Base-by-base conservation (phyloP, 1,284 basidiomycete genomes). In the Inonotus hispidus region DNA sequence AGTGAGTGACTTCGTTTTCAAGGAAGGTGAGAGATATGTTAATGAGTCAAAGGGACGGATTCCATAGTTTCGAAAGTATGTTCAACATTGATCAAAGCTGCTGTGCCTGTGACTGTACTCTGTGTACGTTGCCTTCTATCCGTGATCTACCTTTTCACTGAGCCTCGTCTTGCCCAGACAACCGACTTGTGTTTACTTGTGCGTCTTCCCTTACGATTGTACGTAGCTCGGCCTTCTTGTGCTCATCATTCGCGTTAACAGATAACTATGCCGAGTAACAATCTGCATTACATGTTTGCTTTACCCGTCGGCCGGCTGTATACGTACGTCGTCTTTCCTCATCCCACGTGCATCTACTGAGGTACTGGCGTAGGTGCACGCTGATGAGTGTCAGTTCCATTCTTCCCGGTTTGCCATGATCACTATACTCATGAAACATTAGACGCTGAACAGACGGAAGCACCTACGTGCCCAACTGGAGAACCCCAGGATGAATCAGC, bases 241-340 rank as follows among this genome's bases (percentile, higher is more conserved):
- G 3, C 4, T 19, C 2, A 59, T 50, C 19, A 52, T 25, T 43
- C 14, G 2, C 19, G 23, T 53, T 1, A 1, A 13, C 23, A 49
- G 55, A 57, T 35, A 11, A 57, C 56, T 5, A 47, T 37, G n/a
- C 56, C 56, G 10, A 37, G 37, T 32, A 49, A 57, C 21, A 57
- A 57, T 37, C 29, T 57, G 8, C 56, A 57, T 21, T 57, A 45
- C 35, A 49, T 57, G 56, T 57, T 39, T 27, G 45, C 46, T 5
- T 23, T 57, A 45, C 56, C 56, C 4, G 56, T 57, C 16, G 56
- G 56, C 2, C 43, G 56, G 27, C 32, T 57, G 29, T 57, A 57
- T 38, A 57, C 56, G 56, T 56, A 25, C 8, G 55, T 46, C 45
- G 13, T 13, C 21, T 43, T 43, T 43, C 2, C 14, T 11, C 19